A percentile compares a stretch with the other conserved stretches of the same genome.
Evolutionary conservation across 2,329 filamentous ascomycete genomes (phyloP).

Genomic region (Thermomyces lanuginosus): DNA sequence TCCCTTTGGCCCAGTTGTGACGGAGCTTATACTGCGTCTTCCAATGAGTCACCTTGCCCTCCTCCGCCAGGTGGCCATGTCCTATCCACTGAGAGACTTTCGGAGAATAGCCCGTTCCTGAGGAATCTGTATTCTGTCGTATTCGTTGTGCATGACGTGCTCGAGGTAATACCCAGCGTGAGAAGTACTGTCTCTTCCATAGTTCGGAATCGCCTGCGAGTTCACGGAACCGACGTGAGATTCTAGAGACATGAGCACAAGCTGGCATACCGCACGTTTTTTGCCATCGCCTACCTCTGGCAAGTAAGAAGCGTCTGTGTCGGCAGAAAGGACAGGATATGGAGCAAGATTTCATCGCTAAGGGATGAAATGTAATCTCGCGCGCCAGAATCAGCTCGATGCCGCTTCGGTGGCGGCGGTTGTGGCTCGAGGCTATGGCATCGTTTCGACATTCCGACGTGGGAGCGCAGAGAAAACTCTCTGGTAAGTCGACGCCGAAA

Average conservation of each 20-base stretch:
- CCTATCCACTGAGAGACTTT: constrained; percentile 45
- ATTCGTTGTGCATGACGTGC: constrained; percentile 59
- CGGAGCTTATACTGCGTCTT: constrained; percentile 74
- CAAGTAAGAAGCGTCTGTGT: constrained; percentile 50
- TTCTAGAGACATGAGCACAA: no score
- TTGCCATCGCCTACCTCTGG: constrained; percentile 40
- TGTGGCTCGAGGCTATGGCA: constrained; percentile 8
- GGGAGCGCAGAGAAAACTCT: no score
- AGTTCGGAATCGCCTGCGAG: constrained; percentile 69
- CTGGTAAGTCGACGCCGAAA: no score
- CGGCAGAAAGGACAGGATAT: constrained; percentile 63
- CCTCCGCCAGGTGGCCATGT: constrained; percentile 39
- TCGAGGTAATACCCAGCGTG: constrained; percentile 68
- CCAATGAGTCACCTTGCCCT: constrained; percentile 50
- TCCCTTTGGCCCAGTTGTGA: constrained; percentile 79
- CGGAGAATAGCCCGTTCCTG: constrained; percentile 35
- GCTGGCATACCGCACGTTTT: no score
- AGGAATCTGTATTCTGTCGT: constrained; percentile 23
- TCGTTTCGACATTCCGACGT: constrained; percentile 22
- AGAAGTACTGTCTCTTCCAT: constrained; percentile 82
- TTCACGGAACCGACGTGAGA: constrained; percentile 55
- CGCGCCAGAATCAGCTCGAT: constrained; percentile 13
- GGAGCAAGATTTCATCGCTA: constrained; percentile 75
- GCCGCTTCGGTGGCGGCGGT: constrained; percentile 29
- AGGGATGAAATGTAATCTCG: constrained; percentile 52